Evolutionary conservation across 140 eudicot genomes (phyloP), one percentile per base, ranked within the genome.

Genomic region (Cichorium intybus): DNA sequence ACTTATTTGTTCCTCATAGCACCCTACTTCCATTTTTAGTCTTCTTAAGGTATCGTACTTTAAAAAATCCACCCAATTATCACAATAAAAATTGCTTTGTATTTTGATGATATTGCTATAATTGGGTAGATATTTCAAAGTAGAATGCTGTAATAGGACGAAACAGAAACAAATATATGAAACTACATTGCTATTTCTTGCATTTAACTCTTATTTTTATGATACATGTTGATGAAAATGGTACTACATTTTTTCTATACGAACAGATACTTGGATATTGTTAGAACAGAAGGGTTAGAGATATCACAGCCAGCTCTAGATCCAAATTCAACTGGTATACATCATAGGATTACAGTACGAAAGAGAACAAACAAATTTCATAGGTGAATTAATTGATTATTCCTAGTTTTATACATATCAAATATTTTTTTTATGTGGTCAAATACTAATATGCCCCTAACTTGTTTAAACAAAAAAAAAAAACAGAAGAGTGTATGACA

Each of bases 241-340:
- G 43, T 47, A 33, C 12, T 12, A n/a, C 35, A 21, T 74, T 21
- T 35, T 64, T 45, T 22, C 9, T 75, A 26, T 56, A n/a, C 20
- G 58, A 22, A n/a, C 84, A 92, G 98, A 77, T 92, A 92, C 79
- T 75, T 92, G 80, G 72, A 88, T 15, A 92, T 92, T 65, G 82
- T 92, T 31, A 88, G 73, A 80, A 77, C 90, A 52, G 89, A 79
- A 78, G 89, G 98, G 23, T 75, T 92, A 20, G 88, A 92, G 71
- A 92, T 92, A 72, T 92, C 98, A 24, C 98, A 92, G 85, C 98
- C 98, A 15, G 98, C 98, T 61, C 77, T 92, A 69, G 98, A 92
- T 79, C 96, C 95, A 57, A 88, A 92, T 71, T 92, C 98, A 45
- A 92, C 98, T 52, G 98, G 89, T 27, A 92, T 92, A 82, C 98